A percentile compares a stretch with the other conserved stretches of the same genome.
Conservation (phyloP, 805 yeast species). For the Ogataea paradorogensis region DNA sequence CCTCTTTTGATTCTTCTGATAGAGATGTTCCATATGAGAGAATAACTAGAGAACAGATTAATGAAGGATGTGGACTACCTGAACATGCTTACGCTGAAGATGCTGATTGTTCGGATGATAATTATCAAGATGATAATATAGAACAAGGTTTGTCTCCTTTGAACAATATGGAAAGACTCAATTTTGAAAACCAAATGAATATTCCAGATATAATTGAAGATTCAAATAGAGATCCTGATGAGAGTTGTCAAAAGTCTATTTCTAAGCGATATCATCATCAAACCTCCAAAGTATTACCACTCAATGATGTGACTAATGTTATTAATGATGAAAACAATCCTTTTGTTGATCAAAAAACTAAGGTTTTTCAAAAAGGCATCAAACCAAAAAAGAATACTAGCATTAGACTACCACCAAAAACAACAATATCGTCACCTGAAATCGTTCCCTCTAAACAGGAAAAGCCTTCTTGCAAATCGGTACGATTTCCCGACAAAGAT, state of each 20-base stretch:
- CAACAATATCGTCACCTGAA: too few relatives aligned
- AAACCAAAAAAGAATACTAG: background rate
- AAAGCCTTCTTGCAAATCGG: too few relatives aligned
- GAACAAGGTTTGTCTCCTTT: background rate
- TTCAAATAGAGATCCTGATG: too few relatives aligned
- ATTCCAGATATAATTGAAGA: too few relatives aligned
- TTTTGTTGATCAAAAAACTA: background rate
- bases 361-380: too few relatives aligned
- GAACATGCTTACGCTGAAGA: slow-evolving; percentile 3
- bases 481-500: too few relatives aligned
- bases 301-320: background rate
- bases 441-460: too few relatives aligned
- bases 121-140: background rate
- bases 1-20: slow-evolving; percentile 17
- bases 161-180: background rate
- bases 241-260: too few relatives aligned
- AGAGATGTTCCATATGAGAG: slow-evolving; percentile 17
- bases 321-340: background rate
- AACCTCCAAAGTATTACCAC: background rate
- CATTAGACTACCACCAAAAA: too few relatives aligned
- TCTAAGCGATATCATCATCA: background rate
- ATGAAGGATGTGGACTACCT: slow-evolving; percentile 11
- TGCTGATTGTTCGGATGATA: background rate
- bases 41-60: slow-evolving; percentile 10
- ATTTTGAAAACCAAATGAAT: background rate